These are phyloP conservation scores for Hypoxylon cercidicola DNA, from an alignment of 495 filamentous ascomycete species.

Conservation along the genomic window DNA sequence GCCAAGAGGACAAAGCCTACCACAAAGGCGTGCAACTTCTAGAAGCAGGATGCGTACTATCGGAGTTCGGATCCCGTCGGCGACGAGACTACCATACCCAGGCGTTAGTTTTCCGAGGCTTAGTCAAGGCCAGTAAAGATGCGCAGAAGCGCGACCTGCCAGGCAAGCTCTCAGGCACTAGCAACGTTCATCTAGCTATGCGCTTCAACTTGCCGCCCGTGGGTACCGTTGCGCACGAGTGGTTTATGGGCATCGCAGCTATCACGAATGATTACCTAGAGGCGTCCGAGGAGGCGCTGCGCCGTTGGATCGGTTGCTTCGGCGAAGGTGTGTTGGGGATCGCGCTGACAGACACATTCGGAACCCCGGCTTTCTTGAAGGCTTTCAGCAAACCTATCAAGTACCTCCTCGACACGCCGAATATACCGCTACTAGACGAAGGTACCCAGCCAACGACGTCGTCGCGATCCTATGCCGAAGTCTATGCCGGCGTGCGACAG, in stretches of 20 bases:
- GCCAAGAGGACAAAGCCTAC: conserved; percentile 84
- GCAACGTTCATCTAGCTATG: conserved; percentile 98
- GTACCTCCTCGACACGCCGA: conserved; percentile 38
- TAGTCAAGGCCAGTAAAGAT: conserved; percentile 77
- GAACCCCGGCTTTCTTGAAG: conserved; percentile 87
- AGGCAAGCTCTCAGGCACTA: conserved; percentile 86
- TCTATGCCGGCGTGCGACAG: conserved; percentile 89
- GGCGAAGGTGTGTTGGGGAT: conserved; percentile 91
- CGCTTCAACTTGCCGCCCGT: conserved; percentile 83
- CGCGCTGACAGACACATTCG: conserved; percentile 97
- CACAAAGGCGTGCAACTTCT: conserved; percentile 81
- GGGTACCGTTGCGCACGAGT: conserved; percentile 97
- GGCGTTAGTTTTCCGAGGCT: conserved; percentile 85
- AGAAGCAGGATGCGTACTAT: conserved; percentile 84
- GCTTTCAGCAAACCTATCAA: conserved; percentile 76
- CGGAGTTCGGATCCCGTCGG: conserved; percentile 91
- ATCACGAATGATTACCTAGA: conserved; percentile 85
- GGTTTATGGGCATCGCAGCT: conserved; percentile 98
- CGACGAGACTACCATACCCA: conserved; percentile 94
- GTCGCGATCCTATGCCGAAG: conserved; percentile 77
- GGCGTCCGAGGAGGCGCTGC: conserved; percentile 83
- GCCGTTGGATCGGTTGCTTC: conserved; percentile 91
- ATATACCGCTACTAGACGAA: conserved; percentile 23
- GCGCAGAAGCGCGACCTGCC: conserved; percentile 67
- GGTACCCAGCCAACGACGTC: conserved; percentile 14